Conservation (phyloP, 371 early-diverging fungal genomes). For the Paraphysoderma sedebokerense region DNA sequence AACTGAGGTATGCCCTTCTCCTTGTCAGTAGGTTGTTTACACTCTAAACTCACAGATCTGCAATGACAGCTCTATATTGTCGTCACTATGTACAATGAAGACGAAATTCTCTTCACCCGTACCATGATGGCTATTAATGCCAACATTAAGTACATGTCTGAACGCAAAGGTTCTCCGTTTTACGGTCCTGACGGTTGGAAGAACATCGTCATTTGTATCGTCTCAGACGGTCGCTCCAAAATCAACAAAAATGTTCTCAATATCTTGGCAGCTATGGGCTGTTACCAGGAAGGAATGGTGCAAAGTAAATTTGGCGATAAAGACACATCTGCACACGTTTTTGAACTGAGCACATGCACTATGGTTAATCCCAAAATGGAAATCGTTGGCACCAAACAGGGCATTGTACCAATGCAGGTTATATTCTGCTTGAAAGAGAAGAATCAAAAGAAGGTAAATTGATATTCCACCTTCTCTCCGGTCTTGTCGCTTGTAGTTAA, state of each 20-base stretch:
- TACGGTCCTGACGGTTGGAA: conserved; percentile 84
- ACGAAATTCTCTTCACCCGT: conserved; percentile 64
- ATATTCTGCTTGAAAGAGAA: conserved; percentile 70
- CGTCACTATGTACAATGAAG: conserved; percentile 53
- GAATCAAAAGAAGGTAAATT: conserved; percentile 34
- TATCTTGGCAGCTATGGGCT: conserved; percentile 68
- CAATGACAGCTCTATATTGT: conserved; percentile 37
- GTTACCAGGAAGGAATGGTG: conserved; percentile 73
- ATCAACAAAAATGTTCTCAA: conserved; percentile 57
- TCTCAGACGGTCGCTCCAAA: conserved; percentile 30
- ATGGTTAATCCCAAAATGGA: conserved; percentile 43
- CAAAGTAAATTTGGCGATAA: conserved; percentile 21
- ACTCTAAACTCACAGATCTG: not conserved
- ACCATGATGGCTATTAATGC: conserved; percentile 69
- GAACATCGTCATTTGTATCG: conserved; percentile 68
- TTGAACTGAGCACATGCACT: conserved; percentile 83
- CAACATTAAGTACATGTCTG: conserved; percentile 71
- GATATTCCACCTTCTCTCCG: not conserved
- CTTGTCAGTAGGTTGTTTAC: not conserved
- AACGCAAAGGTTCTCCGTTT: conserved; percentile 48
- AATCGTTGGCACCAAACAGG: conserved; percentile 19
- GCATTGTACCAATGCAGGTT: conserved; percentile 74
- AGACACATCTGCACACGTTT: conserved; percentile 51
- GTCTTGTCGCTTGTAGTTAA: not conserved
- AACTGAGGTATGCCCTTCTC: conserved; percentile 45